Evolutionary conservation across 208 protist genomes (phyloP).

Genomic region (Novymonas esmeraldas): DNA sequence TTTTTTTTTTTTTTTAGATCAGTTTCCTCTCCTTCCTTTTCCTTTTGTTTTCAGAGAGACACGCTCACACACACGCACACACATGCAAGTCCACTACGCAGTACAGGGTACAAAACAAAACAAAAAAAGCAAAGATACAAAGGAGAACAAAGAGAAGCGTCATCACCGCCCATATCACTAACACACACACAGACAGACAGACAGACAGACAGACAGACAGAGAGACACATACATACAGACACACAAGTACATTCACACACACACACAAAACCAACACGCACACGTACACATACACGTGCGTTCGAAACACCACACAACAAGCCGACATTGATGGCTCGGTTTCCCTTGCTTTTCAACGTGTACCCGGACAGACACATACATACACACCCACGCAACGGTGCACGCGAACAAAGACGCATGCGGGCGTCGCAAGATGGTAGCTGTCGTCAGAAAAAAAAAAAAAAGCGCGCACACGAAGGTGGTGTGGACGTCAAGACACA

Average conservation of each 20-base stretch:
- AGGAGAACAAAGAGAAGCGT: too few relatives aligned
- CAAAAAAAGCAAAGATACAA: not conserved
- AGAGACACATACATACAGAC: not conserved
- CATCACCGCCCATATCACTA: too few relatives aligned
- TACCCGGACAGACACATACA: too few relatives aligned
- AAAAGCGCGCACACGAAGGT: too few relatives aligned
- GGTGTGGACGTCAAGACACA: too few relatives aligned
- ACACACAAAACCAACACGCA: not conserved
- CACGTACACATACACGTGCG: not conserved
- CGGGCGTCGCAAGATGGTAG: too few relatives aligned
- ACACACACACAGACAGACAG: not conserved
- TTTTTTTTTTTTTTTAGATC: not conserved
- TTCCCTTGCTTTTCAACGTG: too few relatives aligned
- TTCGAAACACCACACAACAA: too few relatives aligned
- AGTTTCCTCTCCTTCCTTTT: slow-evolving; percentile 5
- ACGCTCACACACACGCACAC: not conserved
- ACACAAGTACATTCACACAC: not conserved
- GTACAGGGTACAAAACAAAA: slow-evolving; percentile 4
- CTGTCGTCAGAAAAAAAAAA: too few relatives aligned
- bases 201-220: not conserved
- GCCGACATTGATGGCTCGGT: too few relatives aligned
- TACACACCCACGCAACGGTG: too few relatives aligned
- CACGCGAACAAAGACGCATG: too few relatives aligned
- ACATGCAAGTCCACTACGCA: not conserved
- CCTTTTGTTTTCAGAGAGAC: not conserved